A percentile compares a stretch with the other conserved stretches of the same genome.
Evolutionary conservation across 495 filamentous ascomycete species (phyloP).

Genomic region (Aspergillus baeticus): DNA sequence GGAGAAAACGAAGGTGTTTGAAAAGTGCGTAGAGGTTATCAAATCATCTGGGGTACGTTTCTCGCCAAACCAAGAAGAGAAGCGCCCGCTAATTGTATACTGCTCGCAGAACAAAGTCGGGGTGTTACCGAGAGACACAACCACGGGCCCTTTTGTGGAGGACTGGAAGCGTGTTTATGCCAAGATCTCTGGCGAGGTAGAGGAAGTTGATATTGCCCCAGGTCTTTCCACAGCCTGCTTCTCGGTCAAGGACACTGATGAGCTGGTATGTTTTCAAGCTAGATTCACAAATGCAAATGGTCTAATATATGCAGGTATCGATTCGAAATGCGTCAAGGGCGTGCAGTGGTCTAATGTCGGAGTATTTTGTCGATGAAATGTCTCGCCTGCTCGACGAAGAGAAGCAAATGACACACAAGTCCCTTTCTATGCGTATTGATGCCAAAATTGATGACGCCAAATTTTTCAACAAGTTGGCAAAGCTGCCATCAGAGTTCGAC

Average conservation of each 20-base stretch:
- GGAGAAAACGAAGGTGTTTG: conserved; percentile 82
- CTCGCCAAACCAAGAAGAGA: not conserved
- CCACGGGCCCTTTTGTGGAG: conserved; percentile 86
- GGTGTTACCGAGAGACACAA: conserved; percentile 75
- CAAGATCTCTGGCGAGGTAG: conserved; percentile 75
- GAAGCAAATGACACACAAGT: conserved; percentile 91
- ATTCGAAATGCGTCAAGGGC: conserved; percentile 93
- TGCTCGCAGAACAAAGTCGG: conserved; percentile 77
- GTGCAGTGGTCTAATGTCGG: conserved; percentile 85
- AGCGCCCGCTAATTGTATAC: not conserved
- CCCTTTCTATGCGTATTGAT: conserved; percentile 79
- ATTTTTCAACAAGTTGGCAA: conserved; percentile 83
- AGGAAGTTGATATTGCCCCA: conserved; percentile 82
- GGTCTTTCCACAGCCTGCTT: conserved; percentile 82
- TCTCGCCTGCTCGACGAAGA: conserved; percentile 90
- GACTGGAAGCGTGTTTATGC: conserved; percentile 87
- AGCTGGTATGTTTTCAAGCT: conserved; percentile 57
- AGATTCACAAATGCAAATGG: not conserved
- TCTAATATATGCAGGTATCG: conserved; percentile 55
- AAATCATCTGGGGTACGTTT: conserved; percentile 77
- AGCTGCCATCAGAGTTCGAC: conserved; percentile 84
- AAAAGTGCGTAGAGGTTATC: conserved; percentile 78
- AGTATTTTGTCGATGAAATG: conserved; percentile 97
- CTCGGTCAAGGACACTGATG: conserved; percentile 93
- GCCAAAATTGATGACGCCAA: conserved; percentile 87